Percentiles rank a stretch among this genome's conserved stretches.
phyloP scores from a whole-genome alignment of 148 eudicot genomes.

The Rhododendron vialii region DNA sequence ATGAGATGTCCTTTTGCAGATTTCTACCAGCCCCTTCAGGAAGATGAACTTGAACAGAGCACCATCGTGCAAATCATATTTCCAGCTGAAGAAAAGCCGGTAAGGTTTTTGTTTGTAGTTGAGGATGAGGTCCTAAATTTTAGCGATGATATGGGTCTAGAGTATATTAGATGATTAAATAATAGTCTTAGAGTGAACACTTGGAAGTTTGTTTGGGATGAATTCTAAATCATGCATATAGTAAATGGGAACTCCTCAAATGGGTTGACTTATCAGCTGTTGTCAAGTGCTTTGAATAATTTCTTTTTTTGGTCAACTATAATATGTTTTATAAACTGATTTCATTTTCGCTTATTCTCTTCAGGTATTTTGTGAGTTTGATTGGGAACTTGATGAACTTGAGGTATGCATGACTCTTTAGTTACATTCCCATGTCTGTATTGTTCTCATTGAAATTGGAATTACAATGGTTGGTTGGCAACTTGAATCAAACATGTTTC shows the following conservation, averaged over 20 bases:
- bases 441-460: background rate
- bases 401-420: conserved; percentile 45
- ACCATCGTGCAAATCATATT: conserved; percentile 64
- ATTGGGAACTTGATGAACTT: conserved; percentile 94
- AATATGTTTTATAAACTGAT: background rate
- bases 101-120: conserved; percentile 22
- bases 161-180: background rate
- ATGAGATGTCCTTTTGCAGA: conserved; percentile 40
- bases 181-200: background rate
- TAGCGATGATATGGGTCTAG: background rate
- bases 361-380: conserved; percentile 82
- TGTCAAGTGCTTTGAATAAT: background rate
- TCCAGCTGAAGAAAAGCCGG: conserved; percentile 76
- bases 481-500: background rate
- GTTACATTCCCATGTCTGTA: background rate
- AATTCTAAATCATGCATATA: background rate
- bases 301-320: background rate
- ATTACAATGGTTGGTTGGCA: background rate
- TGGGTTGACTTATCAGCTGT: background rate
- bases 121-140: background rate
- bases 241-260: conserved; percentile 1
- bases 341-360: conserved; percentile 14
- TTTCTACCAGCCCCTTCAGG: conserved; percentile 75
- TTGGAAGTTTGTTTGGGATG: background rate
- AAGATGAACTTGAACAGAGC: conserved; percentile 90